phyloP scores from a whole-genome alignment of 805 yeast genomes.

The Ogataea henricii region DNA sequence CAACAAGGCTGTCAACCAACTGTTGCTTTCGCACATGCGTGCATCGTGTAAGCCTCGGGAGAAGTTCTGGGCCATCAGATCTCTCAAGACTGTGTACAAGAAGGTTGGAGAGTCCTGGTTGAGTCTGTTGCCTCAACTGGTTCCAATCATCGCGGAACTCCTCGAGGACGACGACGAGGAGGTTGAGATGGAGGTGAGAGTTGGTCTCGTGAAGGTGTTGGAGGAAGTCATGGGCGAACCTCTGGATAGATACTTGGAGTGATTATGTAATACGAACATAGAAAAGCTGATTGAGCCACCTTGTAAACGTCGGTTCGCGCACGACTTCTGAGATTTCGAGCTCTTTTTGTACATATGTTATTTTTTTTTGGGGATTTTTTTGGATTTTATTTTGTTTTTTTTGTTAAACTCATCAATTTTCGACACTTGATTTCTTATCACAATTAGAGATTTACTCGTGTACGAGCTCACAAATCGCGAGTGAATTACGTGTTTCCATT shows the following conservation, averaged over 20 bases:
- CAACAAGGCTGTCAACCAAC: slow-evolving; percentile 70
- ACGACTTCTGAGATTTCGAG: background rate
- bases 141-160: slow-evolving; percentile 93
- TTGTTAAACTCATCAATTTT: background rate
- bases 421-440: background rate
- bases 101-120: slow-evolving; percentile 96
- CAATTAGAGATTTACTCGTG: background rate
- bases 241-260: slow-evolving; percentile 74
- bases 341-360: background rate
- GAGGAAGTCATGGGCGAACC: slow-evolving; percentile 95
- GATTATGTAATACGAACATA: background rate
- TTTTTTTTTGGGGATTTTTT: no score
- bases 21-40: slow-evolving; percentile 67
- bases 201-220: slow-evolving; percentile 85
- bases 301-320: no score
- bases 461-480: no score
- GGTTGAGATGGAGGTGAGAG: slow-evolving; percentile 88
- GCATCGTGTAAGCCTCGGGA: slow-evolving; percentile 56
- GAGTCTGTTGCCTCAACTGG: slow-evolving; percentile 84
- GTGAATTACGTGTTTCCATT: background rate
- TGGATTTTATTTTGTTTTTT: background rate
- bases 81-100: slow-evolving; percentile 79
- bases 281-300: no score
- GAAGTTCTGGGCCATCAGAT: slow-evolving; percentile 78
- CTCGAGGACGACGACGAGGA: slow-evolving; percentile 94